Percentiles rank a stretch among this genome's conserved stretches.
These are phyloP conservation scores for Isatis tinctoria DNA, from an alignment of 345 rosid species.

Conservation along the genomic window DNA sequence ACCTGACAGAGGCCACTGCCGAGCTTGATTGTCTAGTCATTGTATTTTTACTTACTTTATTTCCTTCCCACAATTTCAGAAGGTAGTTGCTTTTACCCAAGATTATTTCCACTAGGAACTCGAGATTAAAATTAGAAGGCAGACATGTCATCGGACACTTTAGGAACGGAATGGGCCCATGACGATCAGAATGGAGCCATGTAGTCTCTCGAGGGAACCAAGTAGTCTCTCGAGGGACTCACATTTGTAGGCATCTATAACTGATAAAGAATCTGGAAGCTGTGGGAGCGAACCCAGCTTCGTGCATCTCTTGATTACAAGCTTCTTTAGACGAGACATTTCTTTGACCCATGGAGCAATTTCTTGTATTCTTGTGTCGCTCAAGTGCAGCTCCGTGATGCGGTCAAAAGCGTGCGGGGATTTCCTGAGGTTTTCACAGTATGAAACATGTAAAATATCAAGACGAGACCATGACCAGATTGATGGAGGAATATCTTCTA, in stretches of 20 bases:
- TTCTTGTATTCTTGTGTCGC: neutral
- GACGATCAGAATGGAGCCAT: too few relatives aligned
- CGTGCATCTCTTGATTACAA: neutral
- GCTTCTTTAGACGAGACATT: neutral
- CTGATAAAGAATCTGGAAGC: neutral
- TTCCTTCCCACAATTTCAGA: neutral
- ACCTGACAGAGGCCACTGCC: conserved; percentile 92
- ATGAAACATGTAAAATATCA: neutral
- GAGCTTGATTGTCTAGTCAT: conserved; percentile 69
- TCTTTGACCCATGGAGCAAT: neutral
- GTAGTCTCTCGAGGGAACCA: neutral
- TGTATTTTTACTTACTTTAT: neutral
- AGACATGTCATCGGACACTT: neutral
- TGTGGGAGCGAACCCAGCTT: conserved; percentile 3
- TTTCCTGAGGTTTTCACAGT: too few relatives aligned
- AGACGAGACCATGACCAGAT: conserved; percentile 1
- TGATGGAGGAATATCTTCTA: conserved; percentile 4
- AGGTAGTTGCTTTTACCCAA: neutral
- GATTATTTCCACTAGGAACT: neutral
- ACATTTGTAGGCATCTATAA: neutral
- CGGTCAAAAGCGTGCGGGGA: neutral
- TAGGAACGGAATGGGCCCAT: too few relatives aligned
- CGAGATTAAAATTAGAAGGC: neutral
- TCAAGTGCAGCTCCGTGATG: neutral
- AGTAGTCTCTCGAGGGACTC: neutral